Percentiles rank a stretch among this genome's conserved stretches.
Conservation (phyloP, 1,284 basidiomycete genomes). For the Fomitopsis schrenkii region DNA sequence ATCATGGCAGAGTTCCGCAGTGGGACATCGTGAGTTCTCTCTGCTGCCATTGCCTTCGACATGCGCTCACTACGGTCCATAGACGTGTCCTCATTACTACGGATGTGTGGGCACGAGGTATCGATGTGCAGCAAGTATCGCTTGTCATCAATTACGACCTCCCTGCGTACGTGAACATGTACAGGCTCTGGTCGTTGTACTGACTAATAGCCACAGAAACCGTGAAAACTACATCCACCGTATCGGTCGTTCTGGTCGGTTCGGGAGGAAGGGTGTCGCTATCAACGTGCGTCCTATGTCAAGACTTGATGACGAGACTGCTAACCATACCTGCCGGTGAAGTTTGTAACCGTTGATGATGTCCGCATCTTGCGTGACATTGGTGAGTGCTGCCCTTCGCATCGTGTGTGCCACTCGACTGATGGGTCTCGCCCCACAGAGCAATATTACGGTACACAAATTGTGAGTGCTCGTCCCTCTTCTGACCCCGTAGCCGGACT, state of each 20-base stretch:
- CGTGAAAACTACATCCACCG: conserved; percentile 99
- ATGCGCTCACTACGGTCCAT: conserved; percentile 9
- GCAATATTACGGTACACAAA: conserved; percentile 87
- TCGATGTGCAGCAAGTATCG: conserved; percentile 98
- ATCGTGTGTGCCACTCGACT: conserved; percentile 6
- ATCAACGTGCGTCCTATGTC: conserved; percentile 63
- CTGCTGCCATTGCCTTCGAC: background rate
- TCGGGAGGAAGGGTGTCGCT: conserved; percentile 91
- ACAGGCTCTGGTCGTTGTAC: background rate
- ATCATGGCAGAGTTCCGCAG: conserved; percentile 99
- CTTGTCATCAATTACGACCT: conserved; percentile 98
- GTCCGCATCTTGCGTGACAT: conserved; percentile 89
- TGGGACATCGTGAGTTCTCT: conserved; percentile 75
- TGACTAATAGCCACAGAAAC: conserved; percentile 46
- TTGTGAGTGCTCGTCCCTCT: conserved; percentile 45
- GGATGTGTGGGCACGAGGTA: conserved; percentile 98
- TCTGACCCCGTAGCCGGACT: conserved; percentile 11
- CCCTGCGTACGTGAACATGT: conserved; percentile 64
- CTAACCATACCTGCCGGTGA: background rate
- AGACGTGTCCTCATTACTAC: conserved; percentile 95
- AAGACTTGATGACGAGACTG: background rate
- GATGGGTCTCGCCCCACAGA: conserved; percentile 39
- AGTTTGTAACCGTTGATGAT: conserved; percentile 92
- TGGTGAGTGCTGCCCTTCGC: conserved; percentile 44
- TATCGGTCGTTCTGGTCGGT: conserved; percentile 93